Evolutionary conservation across 2,329 filamentous ascomycete species (phyloP).

Genomic region (Beauveria rudraprayagi): DNA sequence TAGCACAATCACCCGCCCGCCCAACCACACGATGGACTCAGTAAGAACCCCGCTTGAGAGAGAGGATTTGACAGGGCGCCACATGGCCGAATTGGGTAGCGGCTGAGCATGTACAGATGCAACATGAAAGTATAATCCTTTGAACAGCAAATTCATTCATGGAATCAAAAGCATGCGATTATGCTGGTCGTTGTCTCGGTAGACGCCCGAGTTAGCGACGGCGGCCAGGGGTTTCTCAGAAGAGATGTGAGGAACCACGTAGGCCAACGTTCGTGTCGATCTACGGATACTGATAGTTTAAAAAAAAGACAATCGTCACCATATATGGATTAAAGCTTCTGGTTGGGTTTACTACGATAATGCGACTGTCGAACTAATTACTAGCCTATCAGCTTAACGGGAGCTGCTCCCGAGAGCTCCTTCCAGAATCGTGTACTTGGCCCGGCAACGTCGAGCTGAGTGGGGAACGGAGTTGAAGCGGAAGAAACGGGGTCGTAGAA

Average conservation of each 20-base stretch:
- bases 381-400: neutral
- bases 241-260: neutral
- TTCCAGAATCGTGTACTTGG: neutral
- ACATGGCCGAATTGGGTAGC: neutral
- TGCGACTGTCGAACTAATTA: no score
- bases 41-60: no score
- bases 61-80: neutral
- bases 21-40: neutral
- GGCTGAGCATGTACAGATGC: slow-evolving; percentile 4
- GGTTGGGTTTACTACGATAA: no score
- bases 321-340: neutral
- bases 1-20: no score
- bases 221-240: neutral
- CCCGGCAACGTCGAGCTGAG: neutral
- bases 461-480: neutral
- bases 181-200: neutral
- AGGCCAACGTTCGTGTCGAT: neutral
- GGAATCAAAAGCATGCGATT: neutral
- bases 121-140: neutral
- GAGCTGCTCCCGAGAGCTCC: neutral
- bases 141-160: no score
- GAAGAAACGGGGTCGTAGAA: neutral
- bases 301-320: neutral
- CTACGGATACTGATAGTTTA: neutral
- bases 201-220: neutral